Percentiles rank a stretch among this genome's conserved stretches.
Evolutionary conservation across 345 rosid species (phyloP).

Genomic region (Eucalyptus paniculata): DNA sequence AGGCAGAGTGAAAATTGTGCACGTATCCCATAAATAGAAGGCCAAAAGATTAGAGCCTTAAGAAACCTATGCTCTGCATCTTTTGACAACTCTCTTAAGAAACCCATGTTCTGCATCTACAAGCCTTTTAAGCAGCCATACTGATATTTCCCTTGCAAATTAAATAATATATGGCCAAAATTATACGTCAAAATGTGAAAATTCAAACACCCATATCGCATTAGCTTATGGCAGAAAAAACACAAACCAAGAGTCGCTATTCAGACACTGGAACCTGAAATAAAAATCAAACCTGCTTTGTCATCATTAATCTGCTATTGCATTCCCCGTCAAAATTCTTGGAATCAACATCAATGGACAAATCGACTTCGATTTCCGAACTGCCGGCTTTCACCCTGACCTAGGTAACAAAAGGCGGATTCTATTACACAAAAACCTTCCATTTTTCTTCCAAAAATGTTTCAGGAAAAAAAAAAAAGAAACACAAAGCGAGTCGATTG

Average conservation of each 20-base stretch:
- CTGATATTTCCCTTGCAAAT: neutral
- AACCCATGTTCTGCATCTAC: neutral
- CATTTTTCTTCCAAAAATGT: neutral
- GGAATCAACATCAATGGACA: constrained; percentile 44
- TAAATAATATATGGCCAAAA: neutral
- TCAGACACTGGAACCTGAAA: neutral
- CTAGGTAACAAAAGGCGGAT: constrained; percentile 13
- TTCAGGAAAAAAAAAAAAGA: no score
- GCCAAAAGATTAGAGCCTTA: neutral
- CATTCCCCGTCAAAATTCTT: constrained; percentile 30
- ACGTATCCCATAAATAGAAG: neutral
- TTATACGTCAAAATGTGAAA: neutral
- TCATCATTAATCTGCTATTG: constrained; percentile 17
- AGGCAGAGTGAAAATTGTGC: neutral
- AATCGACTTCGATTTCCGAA: constrained; percentile 58
- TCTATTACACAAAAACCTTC: neutral
- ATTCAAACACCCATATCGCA: neutral
- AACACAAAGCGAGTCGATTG: neutral
- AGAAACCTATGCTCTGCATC: neutral
- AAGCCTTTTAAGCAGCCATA: neutral
- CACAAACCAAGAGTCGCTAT: neutral
- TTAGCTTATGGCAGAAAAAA: neutral
- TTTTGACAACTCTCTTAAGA: neutral
- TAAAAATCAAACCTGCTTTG: constrained; percentile 46
- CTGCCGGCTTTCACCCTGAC: constrained; percentile 63